phyloP scores from a whole-genome alignment of 441 rosid species.

The Gossypium trilobum region DNA sequence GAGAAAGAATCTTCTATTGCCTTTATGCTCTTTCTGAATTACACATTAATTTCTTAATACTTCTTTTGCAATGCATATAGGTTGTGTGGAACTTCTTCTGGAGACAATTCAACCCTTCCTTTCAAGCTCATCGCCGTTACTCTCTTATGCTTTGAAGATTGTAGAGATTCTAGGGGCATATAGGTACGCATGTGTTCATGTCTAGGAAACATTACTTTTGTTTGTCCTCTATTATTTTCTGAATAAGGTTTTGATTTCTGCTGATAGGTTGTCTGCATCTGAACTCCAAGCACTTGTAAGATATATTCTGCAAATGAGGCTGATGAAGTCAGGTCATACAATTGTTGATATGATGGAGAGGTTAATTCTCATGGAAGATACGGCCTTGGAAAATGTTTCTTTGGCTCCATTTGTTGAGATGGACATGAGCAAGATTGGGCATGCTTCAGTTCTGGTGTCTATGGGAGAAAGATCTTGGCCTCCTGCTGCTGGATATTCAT shows the following conservation, averaged over 20 bases:
- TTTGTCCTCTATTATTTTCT: constrained; percentile 15
- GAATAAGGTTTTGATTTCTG: constrained; percentile 26
- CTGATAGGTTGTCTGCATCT: constrained; percentile 84
- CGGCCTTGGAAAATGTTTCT: constrained; percentile 52
- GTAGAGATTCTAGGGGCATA: constrained; percentile 98
- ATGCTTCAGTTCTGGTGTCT: constrained; percentile 74
- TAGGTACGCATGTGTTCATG: constrained; percentile 43
- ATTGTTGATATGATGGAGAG: constrained; percentile 86
- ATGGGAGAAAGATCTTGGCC: constrained; percentile 89
- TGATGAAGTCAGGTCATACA: constrained; percentile 63
- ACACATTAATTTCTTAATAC: constrained; percentile 18
- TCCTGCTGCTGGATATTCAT: constrained; percentile 85
- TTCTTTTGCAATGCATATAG: constrained; percentile 29
- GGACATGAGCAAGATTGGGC: constrained; percentile 72
- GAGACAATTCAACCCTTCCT: constrained; percentile 89
- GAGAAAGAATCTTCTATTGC: constrained; percentile 26
- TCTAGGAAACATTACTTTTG: constrained; percentile 6
- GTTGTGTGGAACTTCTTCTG: constrained; percentile 93
- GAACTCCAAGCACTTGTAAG: constrained; percentile 82
- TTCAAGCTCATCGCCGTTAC: constrained; percentile 74
- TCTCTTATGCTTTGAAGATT: constrained; percentile 79
- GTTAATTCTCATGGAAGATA: constrained; percentile 62
- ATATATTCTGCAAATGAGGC: constrained; percentile 79
- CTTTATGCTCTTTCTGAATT: constrained; percentile 5
- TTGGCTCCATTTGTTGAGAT: constrained; percentile 75